phyloP scores from a whole-genome alignment of 352 stramenopile genomes.

The Globisporangium nodosum region DNA sequence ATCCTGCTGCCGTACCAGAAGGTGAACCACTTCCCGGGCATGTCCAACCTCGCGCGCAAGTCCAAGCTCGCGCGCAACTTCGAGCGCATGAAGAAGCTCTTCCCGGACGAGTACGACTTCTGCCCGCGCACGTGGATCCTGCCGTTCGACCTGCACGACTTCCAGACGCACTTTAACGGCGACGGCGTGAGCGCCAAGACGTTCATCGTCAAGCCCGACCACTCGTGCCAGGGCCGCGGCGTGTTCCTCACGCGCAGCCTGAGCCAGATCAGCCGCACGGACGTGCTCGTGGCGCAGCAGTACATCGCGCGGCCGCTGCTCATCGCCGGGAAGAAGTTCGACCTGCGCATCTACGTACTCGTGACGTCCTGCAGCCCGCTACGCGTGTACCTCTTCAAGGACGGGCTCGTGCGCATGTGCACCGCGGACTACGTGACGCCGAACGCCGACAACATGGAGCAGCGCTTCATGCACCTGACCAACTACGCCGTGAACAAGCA shows the following conservation, averaged over 20 bases:
- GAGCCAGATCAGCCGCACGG: conserved; percentile 82
- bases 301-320: conserved; percentile 76
- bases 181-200: conserved; percentile 86
- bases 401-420: conserved; percentile 89
- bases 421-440: conserved; percentile 84
- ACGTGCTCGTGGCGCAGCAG: conserved; percentile 85
- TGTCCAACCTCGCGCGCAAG: conserved; percentile 94
- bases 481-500: conserved; percentile 93
- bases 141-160: conserved; percentile 91
- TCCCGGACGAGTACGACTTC: conserved; percentile 91
- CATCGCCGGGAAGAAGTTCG: conserved; percentile 91
- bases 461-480: conserved; percentile 90
- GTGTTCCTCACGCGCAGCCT: conserved; percentile 94
- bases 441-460: conserved; percentile 79
- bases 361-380: conserved; percentile 83
- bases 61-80: conserved; percentile 94
- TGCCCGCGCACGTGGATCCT: conserved; percentile 96
- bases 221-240: conserved; percentile 85
- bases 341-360: conserved; percentile 91
- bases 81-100: conserved; percentile 93
- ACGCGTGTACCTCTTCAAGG: conserved; percentile 88
- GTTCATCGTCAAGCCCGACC: conserved; percentile 96
- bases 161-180: conserved; percentile 88
- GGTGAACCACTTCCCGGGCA: conserved; percentile 96
- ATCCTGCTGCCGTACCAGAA: conserved; percentile 89